These are phyloP conservation scores for Protoeuglena noctilucae DNA, from an alignment of 139 green algal genomes.

Conservation along the genomic window DNA sequence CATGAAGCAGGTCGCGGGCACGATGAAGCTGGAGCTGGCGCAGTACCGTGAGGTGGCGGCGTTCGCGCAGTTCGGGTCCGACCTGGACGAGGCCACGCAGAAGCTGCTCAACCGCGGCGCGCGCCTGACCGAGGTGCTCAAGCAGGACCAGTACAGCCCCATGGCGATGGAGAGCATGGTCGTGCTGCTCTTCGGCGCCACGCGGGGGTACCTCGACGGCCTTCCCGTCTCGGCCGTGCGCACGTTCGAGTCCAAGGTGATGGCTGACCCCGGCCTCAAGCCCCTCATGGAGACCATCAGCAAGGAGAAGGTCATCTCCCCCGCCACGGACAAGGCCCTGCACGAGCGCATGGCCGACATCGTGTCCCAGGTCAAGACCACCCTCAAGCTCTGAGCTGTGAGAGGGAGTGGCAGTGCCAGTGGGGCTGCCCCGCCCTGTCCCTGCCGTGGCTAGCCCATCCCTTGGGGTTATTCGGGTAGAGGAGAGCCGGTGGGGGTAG, in stretches of 20 bases:
- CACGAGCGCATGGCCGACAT: not conserved
- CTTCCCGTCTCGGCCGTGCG: constrained; percentile 12
- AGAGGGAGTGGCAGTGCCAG: too few species aligned
- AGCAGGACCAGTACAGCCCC: constrained; percentile 73
- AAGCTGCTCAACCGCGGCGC: constrained; percentile 70
- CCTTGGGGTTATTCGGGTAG: too few species aligned
- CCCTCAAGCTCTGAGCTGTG: too few species aligned
- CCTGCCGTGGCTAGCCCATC: too few species aligned
- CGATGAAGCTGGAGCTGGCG: constrained; percentile 61
- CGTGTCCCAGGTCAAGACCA: too few species aligned
- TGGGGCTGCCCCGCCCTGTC: too few species aligned
- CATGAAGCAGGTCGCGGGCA: constrained; percentile 71
- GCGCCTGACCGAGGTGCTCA: constrained; percentile 75
- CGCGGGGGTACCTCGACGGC: constrained; percentile 23
- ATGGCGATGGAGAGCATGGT: constrained; percentile 68
- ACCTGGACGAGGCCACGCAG: constrained; percentile 74
- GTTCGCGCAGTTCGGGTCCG: constrained; percentile 80
- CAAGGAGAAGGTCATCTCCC: constrained; percentile 9
- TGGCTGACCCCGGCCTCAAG: not conserved
- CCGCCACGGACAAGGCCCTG: not conserved
- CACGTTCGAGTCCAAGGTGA: constrained; percentile 13
- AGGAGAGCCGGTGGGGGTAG: too few species aligned
- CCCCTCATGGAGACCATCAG: constrained; percentile 8
- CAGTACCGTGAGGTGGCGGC: constrained; percentile 78
- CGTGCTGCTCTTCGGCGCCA: constrained; percentile 18